Evolutionary conservation across 495 filamentous ascomycete genomes (phyloP).

Genomic region (Penicillium longicatenatum): DNA sequence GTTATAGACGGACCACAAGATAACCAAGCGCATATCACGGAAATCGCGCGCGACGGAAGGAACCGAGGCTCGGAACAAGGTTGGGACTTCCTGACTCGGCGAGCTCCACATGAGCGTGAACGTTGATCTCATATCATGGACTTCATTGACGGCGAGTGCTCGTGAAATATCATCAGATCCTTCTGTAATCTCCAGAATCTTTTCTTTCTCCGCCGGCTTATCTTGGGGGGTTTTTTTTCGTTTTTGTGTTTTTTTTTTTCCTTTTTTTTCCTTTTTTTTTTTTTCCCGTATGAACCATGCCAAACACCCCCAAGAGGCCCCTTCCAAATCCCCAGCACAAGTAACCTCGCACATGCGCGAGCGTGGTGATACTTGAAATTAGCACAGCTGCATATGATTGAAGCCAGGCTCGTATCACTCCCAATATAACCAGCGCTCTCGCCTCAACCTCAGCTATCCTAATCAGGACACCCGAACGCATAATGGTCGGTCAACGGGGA

Average conservation of each 20-base stretch:
- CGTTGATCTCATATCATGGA: no score
- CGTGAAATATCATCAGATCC: no score
- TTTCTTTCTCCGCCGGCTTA: no score
- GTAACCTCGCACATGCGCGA: not conserved
- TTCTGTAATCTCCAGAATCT: no score
- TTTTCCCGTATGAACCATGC: not conserved
- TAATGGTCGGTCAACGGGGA: no score
- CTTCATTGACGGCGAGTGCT: no score
- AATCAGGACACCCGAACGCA: no score
- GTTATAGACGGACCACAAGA: slow-evolving; percentile 5
- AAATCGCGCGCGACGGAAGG: slow-evolving; percentile 18
- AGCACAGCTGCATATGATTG: slow-evolving; percentile 1
- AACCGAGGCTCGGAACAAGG: slow-evolving; percentile 29
- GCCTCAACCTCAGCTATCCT: not conserved
- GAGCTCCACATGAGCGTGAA: not conserved
- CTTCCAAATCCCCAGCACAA: not conserved
- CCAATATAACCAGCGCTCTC: not conserved
- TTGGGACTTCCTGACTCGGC: slow-evolving; percentile 19
- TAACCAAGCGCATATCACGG: slow-evolving; percentile 3
- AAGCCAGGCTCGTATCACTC: not conserved
- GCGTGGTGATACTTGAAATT: no score
- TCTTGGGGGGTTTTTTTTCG: not conserved
- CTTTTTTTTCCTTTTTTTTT: not conserved
- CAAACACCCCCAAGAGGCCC: no score
- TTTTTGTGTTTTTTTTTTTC: not conserved